These are phyloP conservation scores for Vigna trinervia DNA, from an alignment of 306 rosid genomes.

Conservation along the genomic window DNA sequence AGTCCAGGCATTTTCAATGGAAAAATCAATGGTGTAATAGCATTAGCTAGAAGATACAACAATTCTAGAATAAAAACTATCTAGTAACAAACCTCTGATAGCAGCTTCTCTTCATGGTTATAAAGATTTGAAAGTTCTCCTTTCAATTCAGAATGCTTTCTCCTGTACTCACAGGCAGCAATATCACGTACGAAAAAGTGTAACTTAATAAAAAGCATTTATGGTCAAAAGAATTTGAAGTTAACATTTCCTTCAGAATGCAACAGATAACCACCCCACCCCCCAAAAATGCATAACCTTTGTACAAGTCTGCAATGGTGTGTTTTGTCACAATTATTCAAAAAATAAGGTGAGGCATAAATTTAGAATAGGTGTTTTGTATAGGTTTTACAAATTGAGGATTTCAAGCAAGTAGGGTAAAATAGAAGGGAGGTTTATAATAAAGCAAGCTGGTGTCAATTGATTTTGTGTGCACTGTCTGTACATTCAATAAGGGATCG, in stretches of 20 bases:
- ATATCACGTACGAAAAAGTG: slow-evolving; percentile 21
- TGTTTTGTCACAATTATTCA: neutral
- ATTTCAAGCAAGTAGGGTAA: neutral
- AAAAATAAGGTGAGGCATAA: neutral
- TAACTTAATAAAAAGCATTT: neutral
- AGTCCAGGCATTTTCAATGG: slow-evolving; percentile 13
- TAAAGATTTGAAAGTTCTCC: slow-evolving; percentile 91
- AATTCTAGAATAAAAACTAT: slow-evolving; percentile 37
- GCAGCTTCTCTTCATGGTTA: slow-evolving; percentile 81
- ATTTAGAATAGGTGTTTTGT: neutral
- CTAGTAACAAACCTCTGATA: slow-evolving; percentile 75
- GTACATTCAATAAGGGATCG: slow-evolving; percentile 15
- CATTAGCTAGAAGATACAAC: slow-evolving; percentile 26
- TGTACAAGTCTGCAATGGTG: neutral
- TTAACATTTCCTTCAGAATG: slow-evolving; percentile 64
- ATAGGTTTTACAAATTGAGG: neutral
- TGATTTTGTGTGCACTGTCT: slow-evolving; percentile 12
- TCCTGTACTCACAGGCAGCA: slow-evolving; percentile 62
- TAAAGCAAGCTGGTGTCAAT: slow-evolving; percentile 23
- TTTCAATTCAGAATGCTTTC: slow-evolving; percentile 88
- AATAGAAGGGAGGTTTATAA: neutral
- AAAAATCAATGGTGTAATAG: slow-evolving; percentile 2
- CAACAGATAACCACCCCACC: neutral
- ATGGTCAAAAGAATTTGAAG: slow-evolving; percentile 53
- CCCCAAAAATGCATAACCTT: neutral